Evolutionary conservation across 2,329 filamentous ascomycete species (phyloP), one percentile per base, ranked within the genome.

Genomic region (Ophiocordyceps camponoti-floridani): DNA sequence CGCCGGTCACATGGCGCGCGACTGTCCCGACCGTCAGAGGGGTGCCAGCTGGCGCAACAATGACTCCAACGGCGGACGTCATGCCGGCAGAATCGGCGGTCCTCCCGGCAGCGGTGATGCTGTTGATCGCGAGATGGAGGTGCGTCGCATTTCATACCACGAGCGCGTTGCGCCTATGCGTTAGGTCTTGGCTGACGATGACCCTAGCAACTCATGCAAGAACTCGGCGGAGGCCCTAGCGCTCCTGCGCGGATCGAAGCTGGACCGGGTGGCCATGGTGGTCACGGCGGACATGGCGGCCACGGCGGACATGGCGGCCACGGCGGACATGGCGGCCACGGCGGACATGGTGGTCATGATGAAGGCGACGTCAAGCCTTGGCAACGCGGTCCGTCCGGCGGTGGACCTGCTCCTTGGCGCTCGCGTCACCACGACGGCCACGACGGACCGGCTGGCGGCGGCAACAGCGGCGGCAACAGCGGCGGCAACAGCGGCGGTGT

Each of bases 1-100:
- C 60, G 88, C 91, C 51, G 91, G 91, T 18, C 91, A 98, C 56
- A 95, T 98, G 87, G 91, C 88, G 53, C 82, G 89, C 54, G 91
- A 98, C 66, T 98, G 91, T 75, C 87, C 89, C 41, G 91, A 98
- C 58, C 75, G 91, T 59, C 84, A 91, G 68, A 79, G 84, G 58
- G 91, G 91, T 55, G 78, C 81, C 41, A 88, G 84, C 62, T 95
- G 86, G 85, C 87, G 91, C 56, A 94, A 94, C 57, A 78, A 84
- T 33, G 46, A 23, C 23, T 23, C 23, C 54, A 75, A 74, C 47
- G 66, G 67, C 44, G 63, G 62, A 10, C 67, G 63, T 49, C 65
- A 68, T 47, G 68, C 72, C 54, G 75, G 77, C 54, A 75, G 73
- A 50, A 76, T 87, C 58, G 83, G 81, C 49, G 73, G 73, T 53